phyloP scores from a whole-genome alignment of 257 asterid genomes.

The Dorcoceras hygrometricum region DNA sequence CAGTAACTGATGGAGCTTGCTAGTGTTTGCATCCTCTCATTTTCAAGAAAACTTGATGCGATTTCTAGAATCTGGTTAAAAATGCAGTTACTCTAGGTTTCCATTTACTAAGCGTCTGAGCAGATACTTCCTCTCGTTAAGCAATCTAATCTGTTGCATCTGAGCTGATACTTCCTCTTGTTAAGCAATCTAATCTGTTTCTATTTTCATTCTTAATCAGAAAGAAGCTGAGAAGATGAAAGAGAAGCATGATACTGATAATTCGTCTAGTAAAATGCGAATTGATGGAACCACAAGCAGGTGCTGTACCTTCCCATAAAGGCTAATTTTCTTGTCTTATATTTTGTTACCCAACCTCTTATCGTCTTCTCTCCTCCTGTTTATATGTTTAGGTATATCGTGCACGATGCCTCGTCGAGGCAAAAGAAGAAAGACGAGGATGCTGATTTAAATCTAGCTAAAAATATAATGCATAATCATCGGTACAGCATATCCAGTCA shows the following conservation, averaged over 20 bases:
- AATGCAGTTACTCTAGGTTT: too few species aligned
- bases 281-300: slow-evolving; percentile 80
- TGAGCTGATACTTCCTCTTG: too few species aligned
- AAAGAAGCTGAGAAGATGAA: slow-evolving; percentile 61
- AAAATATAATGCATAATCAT: slow-evolving; percentile 60
- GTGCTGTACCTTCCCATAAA: slow-evolving; percentile 31
- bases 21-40: slow-evolving; percentile 8
- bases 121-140: too few species aligned
- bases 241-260: slow-evolving; percentile 36
- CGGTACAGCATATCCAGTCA: slow-evolving; percentile 52
- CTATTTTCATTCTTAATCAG: slow-evolving; percentile 37
- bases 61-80: too few species aligned
- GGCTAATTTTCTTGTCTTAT: not conserved
- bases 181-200: slow-evolving; percentile 20
- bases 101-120: too few species aligned
- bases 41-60: slow-evolving; percentile 15
- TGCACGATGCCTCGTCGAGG: slow-evolving; percentile 64
- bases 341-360: slow-evolving; percentile 9
- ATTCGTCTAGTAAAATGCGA: slow-evolving; percentile 37
- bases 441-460: slow-evolving; percentile 79
- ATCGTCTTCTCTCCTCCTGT: slow-evolving; percentile 16
- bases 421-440: slow-evolving; percentile 78
- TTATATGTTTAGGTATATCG: slow-evolving; percentile 43
- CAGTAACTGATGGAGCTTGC: not conserved
- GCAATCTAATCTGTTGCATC: slow-evolving; percentile 23